phyloP scores from a whole-genome alignment of 2,329 filamentous ascomycete species.

The Lasiodiplodia hormozganensis region DNA sequence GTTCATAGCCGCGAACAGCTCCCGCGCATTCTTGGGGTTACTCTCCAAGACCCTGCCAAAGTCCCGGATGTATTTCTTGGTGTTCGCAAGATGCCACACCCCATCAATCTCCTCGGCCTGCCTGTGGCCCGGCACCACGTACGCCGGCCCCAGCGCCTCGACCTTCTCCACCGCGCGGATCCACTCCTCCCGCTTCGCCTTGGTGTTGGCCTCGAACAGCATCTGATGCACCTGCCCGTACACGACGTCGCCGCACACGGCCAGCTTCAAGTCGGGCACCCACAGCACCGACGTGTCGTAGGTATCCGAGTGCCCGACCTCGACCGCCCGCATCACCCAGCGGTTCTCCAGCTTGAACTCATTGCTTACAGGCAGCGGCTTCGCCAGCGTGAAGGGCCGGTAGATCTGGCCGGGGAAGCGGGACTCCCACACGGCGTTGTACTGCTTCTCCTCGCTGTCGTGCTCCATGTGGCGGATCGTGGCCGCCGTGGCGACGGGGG shows the following conservation, averaged over 20 bases:
- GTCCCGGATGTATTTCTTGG: slow-evolving; percentile 40
- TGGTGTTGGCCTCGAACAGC: slow-evolving; percentile 45
- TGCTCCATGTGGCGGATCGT: slow-evolving; percentile 36
- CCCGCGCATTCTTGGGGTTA: slow-evolving; percentile 28
- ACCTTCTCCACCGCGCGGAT: slow-evolving; percentile 43
- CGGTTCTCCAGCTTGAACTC: slow-evolving; percentile 36
- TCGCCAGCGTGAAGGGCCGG: background rate
- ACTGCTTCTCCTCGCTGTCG: slow-evolving; percentile 30
- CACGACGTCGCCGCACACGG: slow-evolving; percentile 48
- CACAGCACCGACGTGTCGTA: slow-evolving; percentile 45
- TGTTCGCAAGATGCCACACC: slow-evolving; percentile 36
- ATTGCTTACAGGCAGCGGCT: slow-evolving; percentile 31
- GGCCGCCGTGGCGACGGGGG: slow-evolving; percentile 36
- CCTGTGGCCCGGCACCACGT: slow-evolving; percentile 45
- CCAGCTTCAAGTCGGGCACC: slow-evolving; percentile 45
- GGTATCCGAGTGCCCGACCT: slow-evolving; percentile 35
- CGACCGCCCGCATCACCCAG: slow-evolving; percentile 33
- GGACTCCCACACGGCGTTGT: background rate
- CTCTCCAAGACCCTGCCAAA: slow-evolving; percentile 18
- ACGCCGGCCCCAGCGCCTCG: slow-evolving; percentile 40
- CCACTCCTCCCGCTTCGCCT: slow-evolving; percentile 43
- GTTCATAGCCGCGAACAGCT: slow-evolving; percentile 31
- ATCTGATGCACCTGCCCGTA: slow-evolving; percentile 49
- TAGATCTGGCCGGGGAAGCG: slow-evolving; percentile 13
- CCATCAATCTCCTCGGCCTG: slow-evolving; percentile 38